These are phyloP conservation scores for Centrapalus pauciflorus DNA, from an alignment of 129 eudicot genomes.

Conservation along the genomic window DNA sequence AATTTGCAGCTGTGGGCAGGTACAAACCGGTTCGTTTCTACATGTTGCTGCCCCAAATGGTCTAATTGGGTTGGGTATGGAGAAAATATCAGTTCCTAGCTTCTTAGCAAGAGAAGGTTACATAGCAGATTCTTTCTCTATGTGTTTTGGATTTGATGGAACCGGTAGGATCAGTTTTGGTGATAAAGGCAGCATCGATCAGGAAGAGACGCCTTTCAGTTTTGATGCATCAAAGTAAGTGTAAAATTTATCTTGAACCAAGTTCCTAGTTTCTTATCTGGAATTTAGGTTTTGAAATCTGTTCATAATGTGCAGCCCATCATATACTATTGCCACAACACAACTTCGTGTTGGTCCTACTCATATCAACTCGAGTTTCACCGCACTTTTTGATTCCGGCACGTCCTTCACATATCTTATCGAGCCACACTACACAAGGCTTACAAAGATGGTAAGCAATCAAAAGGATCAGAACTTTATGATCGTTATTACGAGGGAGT, in stretches of 20 bases:
- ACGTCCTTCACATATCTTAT: slow-evolving; percentile 73
- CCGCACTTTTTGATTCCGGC: slow-evolving; percentile 86
- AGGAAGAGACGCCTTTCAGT: slow-evolving; percentile 67
- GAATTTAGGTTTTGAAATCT: not conserved
- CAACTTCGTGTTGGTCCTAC: slow-evolving; percentile 57
- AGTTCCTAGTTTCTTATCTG: not conserved
- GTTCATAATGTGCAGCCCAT: slow-evolving; percentile 48
- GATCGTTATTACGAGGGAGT: not conserved
- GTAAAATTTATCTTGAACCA: slow-evolving; percentile 6
- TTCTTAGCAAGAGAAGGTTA: slow-evolving; percentile 57
- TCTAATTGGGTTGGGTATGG: slow-evolving; percentile 75
- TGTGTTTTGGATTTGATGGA: slow-evolving; percentile 87
- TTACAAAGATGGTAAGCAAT: slow-evolving; percentile 58
- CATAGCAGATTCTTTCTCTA: slow-evolving; percentile 71
- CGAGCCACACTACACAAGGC: slow-evolving; percentile 58
- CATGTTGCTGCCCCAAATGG: slow-evolving; percentile 88
- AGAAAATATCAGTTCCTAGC: slow-evolving; percentile 83
- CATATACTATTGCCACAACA: slow-evolving; percentile 59
- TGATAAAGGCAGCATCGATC: slow-evolving; percentile 74
- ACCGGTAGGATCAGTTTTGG: slow-evolving; percentile 79
- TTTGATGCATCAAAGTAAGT: slow-evolving; percentile 70
- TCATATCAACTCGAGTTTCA: slow-evolving; percentile 46
- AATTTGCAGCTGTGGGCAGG: slow-evolving; percentile 75
- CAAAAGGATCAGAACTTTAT: not conserved
- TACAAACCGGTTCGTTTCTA: slow-evolving; percentile 81